Evolutionary conservation across 768 basidiomycete species (phyloP), one percentile per base, ranked within the genome.

Genomic region (Gloeopeniophorella convolvens): DNA sequence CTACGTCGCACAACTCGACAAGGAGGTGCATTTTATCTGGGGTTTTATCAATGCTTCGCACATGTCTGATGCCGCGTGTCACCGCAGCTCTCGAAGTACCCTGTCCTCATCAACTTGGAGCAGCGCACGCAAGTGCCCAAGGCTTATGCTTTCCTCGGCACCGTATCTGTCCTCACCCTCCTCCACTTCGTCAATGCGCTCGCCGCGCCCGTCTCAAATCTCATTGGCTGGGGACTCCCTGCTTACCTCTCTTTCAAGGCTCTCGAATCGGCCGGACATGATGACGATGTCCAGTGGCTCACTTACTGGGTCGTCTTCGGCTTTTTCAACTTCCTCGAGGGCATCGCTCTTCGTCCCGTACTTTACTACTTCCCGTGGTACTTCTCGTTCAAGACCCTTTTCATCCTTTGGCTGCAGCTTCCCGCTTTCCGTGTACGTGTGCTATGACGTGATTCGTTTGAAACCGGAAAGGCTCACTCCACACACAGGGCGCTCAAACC

Each of bases 261-360:
- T 24, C 80, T 99, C 64, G 95, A 98, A 69, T 69, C 77, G 4
- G 89, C 90, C n/a, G 75, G 78, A 3, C 74, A 82, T 51, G 76
- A 83, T 59, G 91, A 95, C 59, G 89, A 95, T 69, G 75, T 86
- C 62, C 93, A 96, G 70, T 97, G 93, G 93, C 77, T 97, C 63
- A 95, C 94, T 2, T 98, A 98, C 76, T 98, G 95, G 95, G 77
- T 89, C 63, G 78, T 95, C 46, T 94, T 96, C 60, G 92, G 91
- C 47, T 86, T 83, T 68, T 84, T 96, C 79, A 95, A 86, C 74
- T 89, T 96, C 70, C 62, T 89, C 53, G 95, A 97, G 72, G 84
- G 80, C 62, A 77, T 95, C 60, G 89, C 88, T 45, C 74, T 89
- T 56, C 80, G 86, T 44, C 52, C 87, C 54, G 78, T 96, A 53